Base-by-base conservation (phyloP, 2,329 filamentous ascomycete species). In the Fusarium sp. region DNA sequence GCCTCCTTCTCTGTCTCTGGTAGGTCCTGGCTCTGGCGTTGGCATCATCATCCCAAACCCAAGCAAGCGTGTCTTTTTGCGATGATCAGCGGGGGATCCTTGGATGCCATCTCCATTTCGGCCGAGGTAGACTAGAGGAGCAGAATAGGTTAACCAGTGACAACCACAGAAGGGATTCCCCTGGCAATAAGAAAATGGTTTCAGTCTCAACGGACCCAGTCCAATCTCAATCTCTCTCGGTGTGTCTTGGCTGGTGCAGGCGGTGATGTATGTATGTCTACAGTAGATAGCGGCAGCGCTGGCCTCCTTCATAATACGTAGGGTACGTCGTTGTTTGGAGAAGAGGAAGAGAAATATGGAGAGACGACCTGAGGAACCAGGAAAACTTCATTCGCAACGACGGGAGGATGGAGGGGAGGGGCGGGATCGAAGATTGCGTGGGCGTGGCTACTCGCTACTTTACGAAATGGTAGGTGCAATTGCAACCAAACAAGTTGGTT, bases 81-180 rank as follows among this genome's bases (percentile, higher is more conserved):
- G 74, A 77, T 72, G 75, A 77, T 77, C 75, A 74, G 74, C 74
- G 75, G 75, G 73, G 75, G 42, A 59, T 49, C 64, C 64, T 66
- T 67, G 62, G 41, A 57, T 52, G 33, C 61, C 42, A 67, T 66
- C 73, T 77, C 75, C 24, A 67, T 67, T 75, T 77, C 75, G 75
- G 74, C 74, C 75, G 75, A 77, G 75, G 75, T 67, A 59, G 45
- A 48, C 26, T 48, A 48, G 39, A 61, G 52, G 45, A 64, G 41
- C 44, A 56, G 41, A 36, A 65, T 31, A 49, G 58, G 24, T 52
- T 26, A 36, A 52, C 58, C 20, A 64, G 22, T 26, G 20, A 38
- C 41, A 57, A 52, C 35, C 17, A 45, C 64, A 66, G 58, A 66
- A 49, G 41, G 60, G 65, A 49, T 41, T 73, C 62, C 71, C 73